Percentiles rank a stretch among this genome's conserved stretches.
These are phyloP conservation scores for Sextonia rubra DNA, from an alignment of 164 flowering plant genomes.

Conservation along the genomic window DNA sequence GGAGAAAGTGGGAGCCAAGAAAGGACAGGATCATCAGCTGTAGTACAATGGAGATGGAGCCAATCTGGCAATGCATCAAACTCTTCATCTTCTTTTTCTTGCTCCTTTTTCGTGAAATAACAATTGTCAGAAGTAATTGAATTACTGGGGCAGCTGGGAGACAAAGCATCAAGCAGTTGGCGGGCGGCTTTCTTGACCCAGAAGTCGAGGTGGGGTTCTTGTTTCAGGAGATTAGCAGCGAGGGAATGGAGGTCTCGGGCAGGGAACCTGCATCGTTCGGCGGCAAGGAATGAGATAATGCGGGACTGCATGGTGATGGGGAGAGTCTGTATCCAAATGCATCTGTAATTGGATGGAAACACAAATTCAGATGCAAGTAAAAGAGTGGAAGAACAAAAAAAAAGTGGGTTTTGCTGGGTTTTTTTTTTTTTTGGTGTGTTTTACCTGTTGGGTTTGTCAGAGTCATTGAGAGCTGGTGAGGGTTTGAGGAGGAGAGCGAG, in stretches of 20 bases:
- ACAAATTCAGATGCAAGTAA: background rate
- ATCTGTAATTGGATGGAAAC: constrained; percentile 19
- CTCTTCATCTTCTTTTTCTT: constrained; percentile 25
- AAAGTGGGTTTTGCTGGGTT: background rate
- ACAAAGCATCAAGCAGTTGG: constrained; percentile 52
- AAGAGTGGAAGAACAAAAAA: background rate
- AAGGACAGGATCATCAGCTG: constrained; percentile 28
- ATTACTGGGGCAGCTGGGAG: constrained; percentile 8
- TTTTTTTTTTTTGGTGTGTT: background rate
- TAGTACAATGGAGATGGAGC: constrained; percentile 27
- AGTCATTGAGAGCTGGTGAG: constrained; percentile 10
- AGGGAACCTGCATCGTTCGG: constrained; percentile 44
- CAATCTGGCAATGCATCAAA: constrained; percentile 51
- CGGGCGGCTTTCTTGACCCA: constrained; percentile 74
- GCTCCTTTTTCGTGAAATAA: background rate
- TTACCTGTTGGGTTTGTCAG: background rate
- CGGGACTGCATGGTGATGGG: constrained; percentile 55
- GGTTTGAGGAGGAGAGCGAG: constrained; percentile 49
- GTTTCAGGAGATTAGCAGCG: constrained; percentile 35
- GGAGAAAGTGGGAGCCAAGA: constrained; percentile 63
- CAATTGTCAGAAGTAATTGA: background rate
- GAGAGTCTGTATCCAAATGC: constrained; percentile 63
- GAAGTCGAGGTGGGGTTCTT: constrained; percentile 29
- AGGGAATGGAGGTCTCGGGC: constrained; percentile 33
- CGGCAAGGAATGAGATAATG: constrained; percentile 53